Base-by-base conservation (phyloP, 192 early-diverging fungal species). In the Backusella morwellensis region DNA sequence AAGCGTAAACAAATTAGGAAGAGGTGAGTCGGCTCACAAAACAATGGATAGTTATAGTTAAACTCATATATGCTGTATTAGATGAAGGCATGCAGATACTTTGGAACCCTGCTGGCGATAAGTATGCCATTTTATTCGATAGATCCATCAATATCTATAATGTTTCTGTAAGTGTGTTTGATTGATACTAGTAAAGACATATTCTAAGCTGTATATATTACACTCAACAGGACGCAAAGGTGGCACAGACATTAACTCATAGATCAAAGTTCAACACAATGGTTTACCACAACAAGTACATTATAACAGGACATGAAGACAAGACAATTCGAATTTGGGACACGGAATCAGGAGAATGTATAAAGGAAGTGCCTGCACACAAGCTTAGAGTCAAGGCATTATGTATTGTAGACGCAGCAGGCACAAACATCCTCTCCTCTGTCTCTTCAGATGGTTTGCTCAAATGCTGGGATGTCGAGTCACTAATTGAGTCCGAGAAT, bases 391-490 rank as follows among this genome's bases (percentile, higher is more conserved):
- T 87, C 63, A 87, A 88, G 75, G 72, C 79, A 66, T 7, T 89
- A 75, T 66, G 80, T 54, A 40, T 79, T 36, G 34, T 80, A 68
- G 68, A 75, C 9, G 23, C 21, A 42, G 19, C 69, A n/a, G 72
- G 19, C 26, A 72, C 74, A 7, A 68, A 56, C 70, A 54, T 93
- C 3, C 69, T 92, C 11, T 78, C 82, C 15, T 87, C 92, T 50
- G 85, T 87, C 23, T 94, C 94, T 0, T 93, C 94, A 0, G 93
- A 95, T 77, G 94, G 94, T 56, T 70, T 82, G 0, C 87, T 95
- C 68, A 90, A 91, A 76, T 79, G 85, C 35, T 95, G 94, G 94
- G 88, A 88, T 76, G 50, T 94, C 59, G 85, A 86, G 54, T 80
- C 78, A 26, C 74, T 71, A 19, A 72, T 86, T 8, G 42, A 36